A percentile compares a stretch with the other conserved stretches of the same genome.
phyloP scores from a whole-genome alignment of 2,329 filamentous ascomycete species.

The Aspergillus novofumigatus region DNA sequence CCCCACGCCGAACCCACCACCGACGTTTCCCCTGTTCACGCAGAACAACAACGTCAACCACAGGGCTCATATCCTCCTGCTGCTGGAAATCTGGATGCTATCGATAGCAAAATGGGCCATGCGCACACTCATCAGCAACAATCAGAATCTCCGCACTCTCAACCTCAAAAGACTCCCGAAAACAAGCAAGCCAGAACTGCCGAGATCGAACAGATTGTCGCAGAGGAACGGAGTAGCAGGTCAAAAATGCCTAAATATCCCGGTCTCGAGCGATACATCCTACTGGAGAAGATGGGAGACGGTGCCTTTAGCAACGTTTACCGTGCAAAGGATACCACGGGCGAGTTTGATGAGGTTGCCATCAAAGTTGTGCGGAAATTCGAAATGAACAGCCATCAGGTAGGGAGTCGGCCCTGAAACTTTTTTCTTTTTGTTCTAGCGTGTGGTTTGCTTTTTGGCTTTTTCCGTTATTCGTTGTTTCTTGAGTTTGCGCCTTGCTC shows the following conservation, averaged over 20 bases:
- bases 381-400: conserved; percentile 98
- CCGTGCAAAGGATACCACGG: conserved; percentile 71
- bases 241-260: conserved; percentile 83
- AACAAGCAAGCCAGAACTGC: conserved; percentile 50
- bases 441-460: neutral
- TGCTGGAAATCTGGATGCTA: conserved; percentile 58
- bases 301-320: conserved; percentile 99
- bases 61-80: conserved; percentile 45
- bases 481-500: conserved; percentile 20
- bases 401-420: conserved; percentile 57
- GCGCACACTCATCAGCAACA: conserved; percentile 61
- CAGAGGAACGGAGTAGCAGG: conserved; percentile 83
- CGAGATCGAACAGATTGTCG: conserved; percentile 79
- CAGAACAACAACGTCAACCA: conserved; percentile 57
- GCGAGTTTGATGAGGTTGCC: conserved; percentile 73
- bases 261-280: conserved; percentile 77
- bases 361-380: conserved; percentile 99
- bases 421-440: conserved; percentile 20
- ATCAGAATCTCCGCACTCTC: neutral
- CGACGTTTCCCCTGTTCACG: conserved; percentile 61
- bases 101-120: conserved; percentile 60
- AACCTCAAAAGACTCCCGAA: conserved; percentile 42
- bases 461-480: conserved; percentile 26
- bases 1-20: conserved; percentile 60
- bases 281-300: conserved; percentile 97